Evolutionary conservation across 2,329 filamentous ascomycete genomes (phyloP), one percentile per base, ranked within the genome.

Genomic region (Botrytis deweyae): DNA sequence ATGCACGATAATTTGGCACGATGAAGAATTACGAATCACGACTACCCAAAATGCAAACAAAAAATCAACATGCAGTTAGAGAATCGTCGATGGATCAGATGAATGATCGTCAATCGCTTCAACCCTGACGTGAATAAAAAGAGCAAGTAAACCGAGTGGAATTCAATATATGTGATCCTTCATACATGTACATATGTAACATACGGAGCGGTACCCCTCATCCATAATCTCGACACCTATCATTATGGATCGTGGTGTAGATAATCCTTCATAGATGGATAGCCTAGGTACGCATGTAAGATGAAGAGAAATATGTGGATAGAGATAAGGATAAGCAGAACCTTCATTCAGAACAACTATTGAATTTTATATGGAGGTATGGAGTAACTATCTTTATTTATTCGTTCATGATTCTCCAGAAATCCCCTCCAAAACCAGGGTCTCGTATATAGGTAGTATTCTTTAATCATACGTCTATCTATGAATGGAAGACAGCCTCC

Each of bases 131-230:
- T 0, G 20, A 33, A 55, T 9, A 2, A 20, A 42, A 69, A 44
- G 18, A 59, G n/a, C 12, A 29, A 18, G 52, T 25, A 33, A 25
- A 44, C 3, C n/a, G 36, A 58, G 49, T 42, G 38, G 33, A 38
- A 68, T 42, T 58, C 16, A 6, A 38, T n/a, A 10, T n/a, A 49
- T 22, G 33, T 18, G 40, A 46, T 65, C 20, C 42, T 29, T 42
- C 25, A n/a, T 36, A 62, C 59, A 62, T 62, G 59, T 62, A 29
- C 52, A 58, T 58, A 16, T 62, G 59, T 62, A 22, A n/a, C 14
- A 62, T 62, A 38, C 61, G 25, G 38, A 58, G 38, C 38, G 29
- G 25, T 58, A 68, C 49, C 65, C 65, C 65, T 68, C 65, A 42
- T 42, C 29, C 36, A 52, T 49, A 22, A 33, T 46, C 25, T 33